phyloP scores from a whole-genome alignment of 768 basidiomycete genomes.

The Mycena filopes region DNA sequence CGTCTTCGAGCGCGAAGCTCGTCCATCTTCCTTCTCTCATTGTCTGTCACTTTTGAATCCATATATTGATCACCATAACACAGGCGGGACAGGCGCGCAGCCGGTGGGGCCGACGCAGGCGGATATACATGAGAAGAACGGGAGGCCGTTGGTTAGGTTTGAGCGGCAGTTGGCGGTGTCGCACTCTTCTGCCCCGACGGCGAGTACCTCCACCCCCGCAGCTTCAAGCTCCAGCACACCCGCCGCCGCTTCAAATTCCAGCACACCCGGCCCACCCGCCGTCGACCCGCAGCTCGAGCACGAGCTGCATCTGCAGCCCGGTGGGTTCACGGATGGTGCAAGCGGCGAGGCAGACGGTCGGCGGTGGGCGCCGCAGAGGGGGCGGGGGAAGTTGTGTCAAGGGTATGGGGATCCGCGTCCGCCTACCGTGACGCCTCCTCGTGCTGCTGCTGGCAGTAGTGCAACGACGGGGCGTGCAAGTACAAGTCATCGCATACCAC shows the following conservation, averaged over 20 bases:
- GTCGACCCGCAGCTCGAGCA: neutral
- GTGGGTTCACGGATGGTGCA: neutral
- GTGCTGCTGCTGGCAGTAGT: neutral
- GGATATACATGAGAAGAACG: slow-evolving; percentile 58
- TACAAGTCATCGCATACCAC: too few relatives aligned
- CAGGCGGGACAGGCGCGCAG: neutral
- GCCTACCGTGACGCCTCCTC: neutral
- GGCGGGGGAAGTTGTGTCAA: slow-evolving; percentile 20
- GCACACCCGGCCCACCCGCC: too few relatives aligned
- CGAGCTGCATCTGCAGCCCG: neutral
- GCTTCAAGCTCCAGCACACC: too few relatives aligned
- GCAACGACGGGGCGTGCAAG: neutral
- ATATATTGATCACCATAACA: neutral
- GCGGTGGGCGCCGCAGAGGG: neutral
- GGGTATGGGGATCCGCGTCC: neutral
- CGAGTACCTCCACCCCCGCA: too few relatives aligned
- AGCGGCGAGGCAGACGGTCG: neutral
- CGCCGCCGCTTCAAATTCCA: too few relatives aligned
- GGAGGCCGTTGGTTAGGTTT: slow-evolving; percentile 46
- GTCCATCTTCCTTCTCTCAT: too few relatives aligned
- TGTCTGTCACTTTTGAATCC: too few relatives aligned
- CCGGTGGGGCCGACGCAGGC: slow-evolving; percentile 51
- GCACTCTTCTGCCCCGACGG: too few relatives aligned
- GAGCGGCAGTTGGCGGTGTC: slow-evolving; percentile 4
- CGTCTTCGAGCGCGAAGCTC: too few relatives aligned